Conservation (phyloP, 2,329 filamentous ascomycete genomes). For the Diplodia scrobiculata region DNA sequence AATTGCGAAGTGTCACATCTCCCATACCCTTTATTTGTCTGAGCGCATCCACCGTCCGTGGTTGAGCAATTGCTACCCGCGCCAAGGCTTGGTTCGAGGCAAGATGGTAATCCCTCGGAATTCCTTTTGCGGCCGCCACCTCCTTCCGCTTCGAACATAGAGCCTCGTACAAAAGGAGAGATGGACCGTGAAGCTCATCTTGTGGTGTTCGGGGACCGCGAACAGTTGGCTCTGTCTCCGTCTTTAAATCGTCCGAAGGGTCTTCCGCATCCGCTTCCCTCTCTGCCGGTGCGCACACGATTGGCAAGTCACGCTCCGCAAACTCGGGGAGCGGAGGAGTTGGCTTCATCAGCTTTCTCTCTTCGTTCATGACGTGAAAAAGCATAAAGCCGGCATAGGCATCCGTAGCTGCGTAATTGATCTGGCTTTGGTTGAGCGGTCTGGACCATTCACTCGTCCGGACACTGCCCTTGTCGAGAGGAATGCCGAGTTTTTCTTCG, state of each 20-base stretch:
- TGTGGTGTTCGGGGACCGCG: neutral
- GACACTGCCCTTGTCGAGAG: conserved; percentile 75
- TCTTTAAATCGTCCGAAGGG: neutral
- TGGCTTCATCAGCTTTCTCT: conserved; percentile 66
- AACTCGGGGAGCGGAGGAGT: conserved; percentile 69
- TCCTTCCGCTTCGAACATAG: neutral
- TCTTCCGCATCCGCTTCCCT: conserved; percentile 17
- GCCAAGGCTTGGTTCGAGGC: neutral
- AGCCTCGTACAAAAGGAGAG: neutral
- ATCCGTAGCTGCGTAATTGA: conserved; percentile 76
- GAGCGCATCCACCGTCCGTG: conserved; percentile 31
- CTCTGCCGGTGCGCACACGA: conserved; percentile 21
- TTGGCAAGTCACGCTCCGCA: conserved; percentile 63
- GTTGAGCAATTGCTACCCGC: neutral
- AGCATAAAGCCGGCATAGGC: conserved; percentile 81
- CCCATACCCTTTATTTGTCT: neutral
- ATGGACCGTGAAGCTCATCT: neutral
- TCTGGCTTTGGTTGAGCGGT: conserved; percentile 64
- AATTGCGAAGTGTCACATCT: conserved; percentile 22
- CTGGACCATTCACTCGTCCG: conserved; percentile 74
- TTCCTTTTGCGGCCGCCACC: neutral
- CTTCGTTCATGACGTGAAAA: conserved; percentile 69
- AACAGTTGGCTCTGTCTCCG: neutral
- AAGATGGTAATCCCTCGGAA: neutral
- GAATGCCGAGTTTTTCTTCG: conserved; percentile 68